A percentile compares a stretch with the other conserved stretches of the same genome.
Evolutionary conservation across 2,329 filamentous ascomycete species (phyloP).

Genomic region (Penicillium janthinellum): DNA sequence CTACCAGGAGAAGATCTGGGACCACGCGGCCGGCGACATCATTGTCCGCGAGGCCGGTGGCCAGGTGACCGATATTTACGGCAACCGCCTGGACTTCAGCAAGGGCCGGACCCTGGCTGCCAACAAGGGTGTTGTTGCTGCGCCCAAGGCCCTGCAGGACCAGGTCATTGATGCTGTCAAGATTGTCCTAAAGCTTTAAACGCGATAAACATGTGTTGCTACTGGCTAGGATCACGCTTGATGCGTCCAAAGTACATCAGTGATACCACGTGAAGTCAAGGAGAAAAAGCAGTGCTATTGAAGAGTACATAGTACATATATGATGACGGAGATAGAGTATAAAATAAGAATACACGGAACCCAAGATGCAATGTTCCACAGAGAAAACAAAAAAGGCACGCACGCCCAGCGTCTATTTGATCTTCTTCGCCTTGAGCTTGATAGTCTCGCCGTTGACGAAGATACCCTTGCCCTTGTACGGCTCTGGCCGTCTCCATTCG

Average conservation of each 20-base stretch:
- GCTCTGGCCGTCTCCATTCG: conserved; percentile 87
- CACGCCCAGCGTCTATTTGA: conserved; percentile 63
- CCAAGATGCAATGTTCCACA: conserved; percentile 28
- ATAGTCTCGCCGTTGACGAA: conserved; percentile 98
- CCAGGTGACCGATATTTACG: conserved; percentile 83
- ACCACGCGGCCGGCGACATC: conserved; percentile 92
- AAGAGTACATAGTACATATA: conserved; percentile 22
- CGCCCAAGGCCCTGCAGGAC: conserved; percentile 73
- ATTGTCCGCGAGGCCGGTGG: conserved; percentile 95
- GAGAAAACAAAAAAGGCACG: conserved; percentile 24
- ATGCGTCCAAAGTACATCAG: conserved; percentile 39
- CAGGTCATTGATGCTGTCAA: conserved; percentile 80
- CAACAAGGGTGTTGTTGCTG: conserved; percentile 94
- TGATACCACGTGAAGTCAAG: conserved; percentile 34
- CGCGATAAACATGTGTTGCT: conserved; percentile 5
- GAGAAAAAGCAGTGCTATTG: not conserved
- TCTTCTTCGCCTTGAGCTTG: conserved; percentile 97
- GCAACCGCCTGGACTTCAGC: conserved; percentile 82
- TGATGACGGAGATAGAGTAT: conserved; percentile 24
- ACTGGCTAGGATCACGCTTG: conserved; percentile 27
- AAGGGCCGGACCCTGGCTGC: conserved; percentile 80
- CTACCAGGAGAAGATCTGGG: conserved; percentile 99
- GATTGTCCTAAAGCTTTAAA: conserved; percentile 65
- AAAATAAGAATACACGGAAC: conserved; percentile 31
- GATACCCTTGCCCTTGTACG: conserved; percentile 99